Evolutionary conservation across 2,329 filamentous ascomycete genomes (phyloP).

Genomic region (Exophiala bonariae): DNA sequence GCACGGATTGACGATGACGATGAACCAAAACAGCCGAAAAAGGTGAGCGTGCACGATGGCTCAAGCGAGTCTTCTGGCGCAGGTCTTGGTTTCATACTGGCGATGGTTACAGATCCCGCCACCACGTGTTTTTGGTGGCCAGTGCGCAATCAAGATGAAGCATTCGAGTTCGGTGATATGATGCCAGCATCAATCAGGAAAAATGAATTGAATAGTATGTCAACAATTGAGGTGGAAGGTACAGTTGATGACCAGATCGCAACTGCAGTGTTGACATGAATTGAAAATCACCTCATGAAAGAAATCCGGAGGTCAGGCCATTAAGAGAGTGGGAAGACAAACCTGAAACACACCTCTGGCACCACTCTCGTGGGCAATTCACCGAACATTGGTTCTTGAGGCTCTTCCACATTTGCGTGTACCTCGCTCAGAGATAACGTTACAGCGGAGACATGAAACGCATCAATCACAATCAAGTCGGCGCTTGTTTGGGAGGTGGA

Average conservation of each 20-base stretch:
- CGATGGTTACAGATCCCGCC: background rate
- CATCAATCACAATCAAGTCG: conserved; percentile 15
- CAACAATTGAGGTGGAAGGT: background rate
- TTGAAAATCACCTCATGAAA: background rate
- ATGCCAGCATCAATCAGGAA: conserved; percentile 20
- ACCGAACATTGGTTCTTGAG: background rate
- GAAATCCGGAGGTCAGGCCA: background rate
- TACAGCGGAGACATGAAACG: conserved; percentile 9
- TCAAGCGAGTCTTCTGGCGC: conserved; percentile 17
- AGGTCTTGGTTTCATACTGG: conserved; percentile 12
- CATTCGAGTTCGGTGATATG: background rate
- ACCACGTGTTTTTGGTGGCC: conserved; percentile 3
- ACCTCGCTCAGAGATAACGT: background rate
- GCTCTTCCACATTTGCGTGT: background rate
- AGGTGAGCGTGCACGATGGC: conserved; percentile 17
- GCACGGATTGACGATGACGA: conserved; percentile 3
- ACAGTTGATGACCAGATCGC: conserved; percentile 8
- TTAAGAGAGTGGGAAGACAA: background rate
- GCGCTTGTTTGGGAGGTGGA: conserved; percentile 14
- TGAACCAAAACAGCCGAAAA: conserved; percentile 20
- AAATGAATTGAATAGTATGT: conserved; percentile 1
- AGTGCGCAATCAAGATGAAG: conserved; percentile 10
- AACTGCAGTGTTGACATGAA: conserved; percentile 15
- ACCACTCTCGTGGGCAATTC: background rate
- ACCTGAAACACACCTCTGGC: background rate